phyloP scores from a whole-genome alignment of 1,139 yeast genomes.

The Nakaseomyces nivariensis region DNA sequence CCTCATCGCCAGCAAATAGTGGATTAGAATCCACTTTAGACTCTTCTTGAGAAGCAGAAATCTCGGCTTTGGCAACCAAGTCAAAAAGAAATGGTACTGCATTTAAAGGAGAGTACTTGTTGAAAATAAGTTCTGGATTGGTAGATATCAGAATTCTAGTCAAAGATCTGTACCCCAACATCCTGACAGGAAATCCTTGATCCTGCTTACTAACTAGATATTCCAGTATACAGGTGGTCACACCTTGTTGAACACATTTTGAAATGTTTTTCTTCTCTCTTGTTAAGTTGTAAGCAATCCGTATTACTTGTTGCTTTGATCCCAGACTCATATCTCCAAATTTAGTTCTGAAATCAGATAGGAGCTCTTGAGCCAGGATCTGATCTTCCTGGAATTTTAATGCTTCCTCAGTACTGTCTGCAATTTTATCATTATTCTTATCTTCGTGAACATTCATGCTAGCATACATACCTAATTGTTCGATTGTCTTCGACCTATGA shows the following conservation, averaged over 20 bases:
- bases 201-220: slow-evolving; percentile 14
- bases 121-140: slow-evolving; percentile 24
- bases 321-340: slow-evolving; percentile 15
- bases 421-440: slow-evolving; percentile 8
- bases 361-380: slow-evolving; percentile 15
- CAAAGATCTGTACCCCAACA: slow-evolving; percentile 22
- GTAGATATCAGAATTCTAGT: slow-evolving; percentile 21
- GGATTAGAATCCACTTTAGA: slow-evolving; percentile 2
- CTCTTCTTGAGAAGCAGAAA: slow-evolving; percentile 2
- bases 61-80: slow-evolving; percentile 2
- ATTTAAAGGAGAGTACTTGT: slow-evolving; percentile 24
- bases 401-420: slow-evolving; percentile 17
- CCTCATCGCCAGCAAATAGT: slow-evolving; percentile 10
- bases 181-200: slow-evolving; percentile 10
- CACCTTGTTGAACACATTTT: slow-evolving; percentile 24
- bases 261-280: slow-evolving; percentile 13
- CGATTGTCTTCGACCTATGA: slow-evolving; percentile 12
- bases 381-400: slow-evolving; percentile 15
- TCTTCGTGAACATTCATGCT: slow-evolving; percentile 13
- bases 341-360: slow-evolving; percentile 15
- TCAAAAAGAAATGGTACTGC: slow-evolving; percentile 26
- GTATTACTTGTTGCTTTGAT: slow-evolving; percentile 20
- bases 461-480: slow-evolving; percentile 18
- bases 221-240: slow-evolving; percentile 18
- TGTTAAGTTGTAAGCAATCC: slow-evolving; percentile 23